Base-by-base conservation (phyloP, 2,329 filamentous ascomycete genomes). In the Arthrobotrys musiformis region DNA sequence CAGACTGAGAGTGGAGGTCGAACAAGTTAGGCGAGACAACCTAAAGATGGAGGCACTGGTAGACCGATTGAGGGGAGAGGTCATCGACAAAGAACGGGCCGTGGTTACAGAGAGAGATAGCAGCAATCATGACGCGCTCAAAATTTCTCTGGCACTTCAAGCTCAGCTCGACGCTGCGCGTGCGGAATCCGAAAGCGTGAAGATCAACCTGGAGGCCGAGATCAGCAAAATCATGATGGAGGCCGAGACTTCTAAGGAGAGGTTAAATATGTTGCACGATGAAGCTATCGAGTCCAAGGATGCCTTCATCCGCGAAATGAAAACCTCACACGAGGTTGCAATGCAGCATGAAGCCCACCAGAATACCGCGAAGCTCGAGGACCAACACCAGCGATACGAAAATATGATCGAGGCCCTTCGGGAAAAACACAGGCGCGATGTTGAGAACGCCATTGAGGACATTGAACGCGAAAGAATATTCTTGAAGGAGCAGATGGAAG, bases 231-330 rank as follows among this genome's bases (percentile, higher is more conserved):
- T 91, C 70, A 91, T 88, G 81, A 86, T 95, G 81, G 93, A 97
- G 79, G 89, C 90, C 8, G 93, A 97, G 81, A 93, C 92, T 2
- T 88, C 90, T 69, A 93, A 91, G 82, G 93, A 91, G 19, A 91
- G 91, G 80, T 90, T 92, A 80, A 93, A 97, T 82, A 91, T 95
- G 85, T 87, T 95, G 64, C 86, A 97, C 9, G 92, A 97, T 83
- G 93, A 95, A 79, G 91, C 91, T 22, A 89, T 92, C 75, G 89
- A 89, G 76, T 89, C 88, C 15, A 92, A 91, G 84, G 86, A 88
- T 66, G 85, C 87, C 0, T 84, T 86, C 26, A 81, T 89, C 28
- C 85, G 86, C 19, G 86, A 87, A 76, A 83, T 88, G 28, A 82
- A 82, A 66, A 81, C 81, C 37, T 79, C 81, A 4, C 81, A 82